phyloP scores from a whole-genome alignment of 148 eudicot species.

The Camellia sinensis region DNA sequence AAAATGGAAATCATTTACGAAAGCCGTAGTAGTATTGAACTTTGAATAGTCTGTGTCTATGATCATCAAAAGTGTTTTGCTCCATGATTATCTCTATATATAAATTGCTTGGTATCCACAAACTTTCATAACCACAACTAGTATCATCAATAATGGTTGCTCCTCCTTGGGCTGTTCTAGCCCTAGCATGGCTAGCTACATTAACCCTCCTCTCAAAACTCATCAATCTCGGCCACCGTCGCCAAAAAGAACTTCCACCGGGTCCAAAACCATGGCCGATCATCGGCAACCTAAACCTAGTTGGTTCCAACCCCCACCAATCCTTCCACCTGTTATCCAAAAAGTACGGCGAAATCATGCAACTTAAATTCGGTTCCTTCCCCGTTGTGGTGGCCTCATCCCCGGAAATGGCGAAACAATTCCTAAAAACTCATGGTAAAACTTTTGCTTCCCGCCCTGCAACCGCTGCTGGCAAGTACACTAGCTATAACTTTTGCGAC shows the following conservation, averaged over 20 bases:
- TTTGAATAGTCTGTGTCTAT: no score
- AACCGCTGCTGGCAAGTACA: not conserved
- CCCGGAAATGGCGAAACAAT: not conserved
- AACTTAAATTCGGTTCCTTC: not conserved
- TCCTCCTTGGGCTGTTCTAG: constrained; percentile 8
- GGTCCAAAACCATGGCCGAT: constrained; percentile 4
- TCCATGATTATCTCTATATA: no score
- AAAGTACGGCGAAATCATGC: constrained; percentile 8
- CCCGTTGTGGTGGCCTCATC: not conserved
- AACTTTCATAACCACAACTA: not conserved
- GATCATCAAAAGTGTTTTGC: no score
- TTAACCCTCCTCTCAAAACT: not conserved
- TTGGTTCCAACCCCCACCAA: not conserved
- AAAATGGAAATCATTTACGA: no score
- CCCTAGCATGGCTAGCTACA: not conserved
- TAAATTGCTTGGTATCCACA: no score
- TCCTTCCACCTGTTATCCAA: not conserved
- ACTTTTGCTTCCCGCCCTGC: constrained; percentile 3
- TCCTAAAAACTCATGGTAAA: not conserved
- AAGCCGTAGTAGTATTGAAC: no score
- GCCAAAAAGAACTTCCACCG: not conserved
- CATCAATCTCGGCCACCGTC: not conserved
- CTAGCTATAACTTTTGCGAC: not conserved
- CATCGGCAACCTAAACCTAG: constrained; percentile 5
- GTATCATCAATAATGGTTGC: not conserved